Base-by-base conservation (phyloP, 306 rosid species). In the Malus domestica region DNA sequence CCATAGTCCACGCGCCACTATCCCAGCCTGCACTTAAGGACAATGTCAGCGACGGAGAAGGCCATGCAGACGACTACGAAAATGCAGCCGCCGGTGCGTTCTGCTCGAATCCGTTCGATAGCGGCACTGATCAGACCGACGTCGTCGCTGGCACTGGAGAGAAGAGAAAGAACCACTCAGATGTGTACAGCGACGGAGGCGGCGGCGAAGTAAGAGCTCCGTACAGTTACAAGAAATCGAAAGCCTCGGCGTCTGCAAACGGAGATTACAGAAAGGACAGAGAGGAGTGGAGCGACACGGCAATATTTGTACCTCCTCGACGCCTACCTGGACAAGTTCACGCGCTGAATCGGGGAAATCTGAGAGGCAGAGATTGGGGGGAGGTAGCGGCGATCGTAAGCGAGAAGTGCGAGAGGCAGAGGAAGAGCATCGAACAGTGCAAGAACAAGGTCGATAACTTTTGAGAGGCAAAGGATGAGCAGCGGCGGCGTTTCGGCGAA, bases 271-370 rank as follows among this genome's bases (percentile, higher is more conserved):
- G 97, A 82, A 95, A 89, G 86, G 99, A 95, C 83, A 86, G 97
- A 32, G 99, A 95, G 85, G 97, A 95, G 86, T 95, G 99, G 97
- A 95, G 99, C 77, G 99, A 92, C 73, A 83, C 91, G 51, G 97
- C 97, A 80, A 95, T 95, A 57, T 83, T 6, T 87, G 70, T 95
- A 96, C 67, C 90, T 92, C 10, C 88, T 95, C 3, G 97, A 90
- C 19, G 97, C 96, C 66, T 95, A 95, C 77, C 85, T 91, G n/a
- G 99, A 95, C 64, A 95, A 95, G 87, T 92, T 92, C 76, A 87
- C 89, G 66, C 97, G 87, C 82, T 95, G 89, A 90, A 95, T 73
- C 86, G 97, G 18, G 97, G 99, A 58, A 92, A 95, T 74, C 89
- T 95, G 78, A 82, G 99, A 18, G 99, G 97, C 67, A 85, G 97